Percentiles rank a stretch among this genome's conserved stretches.
Conservation (phyloP, 108 stramenopile genomes). For the Skeletonema grethae region DNA sequence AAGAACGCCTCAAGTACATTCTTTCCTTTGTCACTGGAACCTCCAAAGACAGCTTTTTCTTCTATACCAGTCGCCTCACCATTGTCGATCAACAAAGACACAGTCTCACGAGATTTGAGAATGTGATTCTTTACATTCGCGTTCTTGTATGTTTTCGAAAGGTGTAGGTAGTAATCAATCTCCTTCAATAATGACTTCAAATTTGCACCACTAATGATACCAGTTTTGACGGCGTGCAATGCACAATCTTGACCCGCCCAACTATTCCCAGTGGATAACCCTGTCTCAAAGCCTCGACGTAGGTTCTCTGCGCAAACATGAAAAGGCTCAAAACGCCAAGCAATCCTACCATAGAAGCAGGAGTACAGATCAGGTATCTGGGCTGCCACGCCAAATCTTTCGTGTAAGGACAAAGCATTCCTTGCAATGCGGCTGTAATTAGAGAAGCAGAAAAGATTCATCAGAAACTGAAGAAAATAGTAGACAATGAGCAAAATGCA, state of each 20-base stretch:
- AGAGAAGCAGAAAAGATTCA: not conserved
- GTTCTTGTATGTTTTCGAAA: conserved; percentile 2
- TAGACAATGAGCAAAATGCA: not conserved
- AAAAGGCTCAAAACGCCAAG: not conserved
- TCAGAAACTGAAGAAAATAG: too few relatives aligned
- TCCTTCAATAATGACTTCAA: conserved; percentile 8
- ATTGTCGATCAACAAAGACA: conserved; percentile 20
- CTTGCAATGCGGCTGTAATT: too few relatives aligned
- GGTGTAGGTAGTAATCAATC: conserved; percentile 27
- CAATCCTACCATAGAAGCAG: not conserved
- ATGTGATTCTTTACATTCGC: not conserved
- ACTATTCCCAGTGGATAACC: conserved; percentile 7
- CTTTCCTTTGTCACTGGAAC: not conserved
- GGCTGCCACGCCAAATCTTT: not conserved
- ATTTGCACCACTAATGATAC: too few relatives aligned
- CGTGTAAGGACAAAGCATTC: too few relatives aligned
- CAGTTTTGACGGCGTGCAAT: too few relatives aligned
- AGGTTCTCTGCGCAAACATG: not conserved
- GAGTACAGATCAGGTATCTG: not conserved
- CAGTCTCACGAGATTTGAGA: conserved; percentile 22
- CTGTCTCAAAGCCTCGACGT: not conserved
- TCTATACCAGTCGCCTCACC: not conserved
- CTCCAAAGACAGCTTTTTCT: not conserved
- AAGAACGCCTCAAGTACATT: not conserved
- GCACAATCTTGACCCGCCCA: conserved; percentile 7